Conservation (phyloP, 345 rosid species). For the Diplotaxis tenuifolia region DNA sequence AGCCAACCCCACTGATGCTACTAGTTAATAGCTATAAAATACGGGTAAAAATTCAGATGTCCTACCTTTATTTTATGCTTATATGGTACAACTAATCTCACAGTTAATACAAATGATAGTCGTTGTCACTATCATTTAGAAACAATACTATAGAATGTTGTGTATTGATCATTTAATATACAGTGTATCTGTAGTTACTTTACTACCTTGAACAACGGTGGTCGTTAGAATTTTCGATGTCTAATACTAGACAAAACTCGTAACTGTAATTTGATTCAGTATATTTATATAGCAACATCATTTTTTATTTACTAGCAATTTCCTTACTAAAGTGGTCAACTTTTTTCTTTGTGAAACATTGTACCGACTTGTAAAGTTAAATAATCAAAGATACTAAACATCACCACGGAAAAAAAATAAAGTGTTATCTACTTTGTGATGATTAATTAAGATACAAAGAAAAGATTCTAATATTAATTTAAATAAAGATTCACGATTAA, state of each 20-base stretch:
- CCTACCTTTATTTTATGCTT: neutral
- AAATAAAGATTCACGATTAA: neutral
- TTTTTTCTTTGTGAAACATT: neutral
- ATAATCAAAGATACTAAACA: neutral
- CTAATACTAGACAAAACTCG: neutral
- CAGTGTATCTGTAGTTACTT: neutral
- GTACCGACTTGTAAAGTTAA: conserved; percentile 23
- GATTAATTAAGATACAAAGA: conserved; percentile 5
- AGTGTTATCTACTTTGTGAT: neutral
- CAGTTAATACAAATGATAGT: neutral
- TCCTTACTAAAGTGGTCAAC: neutral
- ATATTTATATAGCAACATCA: neutral
- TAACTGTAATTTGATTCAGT: neutral
- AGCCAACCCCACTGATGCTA: neutral
- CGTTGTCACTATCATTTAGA: neutral
- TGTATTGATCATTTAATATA: neutral
- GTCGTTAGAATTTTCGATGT: neutral
- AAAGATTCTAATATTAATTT: neutral
- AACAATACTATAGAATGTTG: neutral
- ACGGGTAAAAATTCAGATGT: neutral
- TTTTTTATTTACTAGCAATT: neutral
- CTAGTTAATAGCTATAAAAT: neutral
- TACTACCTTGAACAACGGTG: neutral
- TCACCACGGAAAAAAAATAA: conserved; percentile 2
- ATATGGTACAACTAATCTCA: neutral